Base-by-base conservation (phyloP, 257 asterid genomes). In the Capsicum baccatum region DNA sequence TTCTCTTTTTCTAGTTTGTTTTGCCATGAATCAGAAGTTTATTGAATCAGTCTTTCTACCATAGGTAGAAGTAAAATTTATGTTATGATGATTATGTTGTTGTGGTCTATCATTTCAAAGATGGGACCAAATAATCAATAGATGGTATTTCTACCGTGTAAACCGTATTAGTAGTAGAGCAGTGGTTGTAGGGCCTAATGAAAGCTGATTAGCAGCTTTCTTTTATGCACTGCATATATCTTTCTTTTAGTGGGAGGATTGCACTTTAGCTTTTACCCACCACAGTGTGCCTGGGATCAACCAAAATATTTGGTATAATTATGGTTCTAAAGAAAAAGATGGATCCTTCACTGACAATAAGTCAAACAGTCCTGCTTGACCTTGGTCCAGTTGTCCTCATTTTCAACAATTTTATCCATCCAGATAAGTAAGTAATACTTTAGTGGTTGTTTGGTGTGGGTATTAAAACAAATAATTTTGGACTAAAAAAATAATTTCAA, bases 281-380 rank as follows among this genome's bases (percentile, higher is more conserved):
- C 21, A 78, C 47, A 21, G 26, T 47, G 39, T 60, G 84, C 79
- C 62, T 82, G 59, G 84, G 84, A 82, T 82, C 84, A 66, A 57
- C 66, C 64, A 78, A 54, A 35, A 54, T 78, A 78, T 54, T 78
- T 76, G 81, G 48, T 69, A 60, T 47, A 55, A 47, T 82, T 52
- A 54, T 78, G 9, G 54, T 78, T 54, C 79, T 13, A 81, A 63
- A 48, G 79, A 81, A 56, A 39, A 14, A 52, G 12, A 52, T 26
- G 26, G 63, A 63, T 56, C 16, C 69, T 37, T 42, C 2, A 42
- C 71, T 13, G 84, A 82, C 84, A 82, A 48, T 64, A 81, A 55
- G 84, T 81, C 84, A 82, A 82, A 64, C 16, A 81, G 5, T 54
- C n/a, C 26, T 21, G 6, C 44, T 81, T 81, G 84, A 81, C 84